Base-by-base conservation (phyloP, 2,329 filamentous ascomycete genomes). In the Colletotrichum viniferum region DNA sequence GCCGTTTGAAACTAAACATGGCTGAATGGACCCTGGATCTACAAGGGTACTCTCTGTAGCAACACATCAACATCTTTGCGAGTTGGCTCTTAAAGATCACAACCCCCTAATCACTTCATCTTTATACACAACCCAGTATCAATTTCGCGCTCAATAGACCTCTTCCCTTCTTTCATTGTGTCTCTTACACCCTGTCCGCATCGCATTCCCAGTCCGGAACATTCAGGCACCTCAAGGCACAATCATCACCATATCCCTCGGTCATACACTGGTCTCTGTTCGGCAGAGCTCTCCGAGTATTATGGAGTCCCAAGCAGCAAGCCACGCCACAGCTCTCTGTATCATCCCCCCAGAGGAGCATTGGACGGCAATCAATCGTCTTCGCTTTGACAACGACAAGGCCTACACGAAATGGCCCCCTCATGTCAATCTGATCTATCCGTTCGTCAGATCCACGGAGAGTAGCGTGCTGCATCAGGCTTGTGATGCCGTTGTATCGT, bases 351-450 rank as follows among this genome's bases (percentile, higher is more conserved):
- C 91, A 0, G 77, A 79, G 26, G 78, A 84, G 64, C 80, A 88
- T 43, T 90, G 88, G 84, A 76, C 84, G 2, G 78, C 87, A 5
- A 81, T 92, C 67, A 87, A 93, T 77, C 83, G 84, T 16, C 82
- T 94, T 4, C 89, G 92, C 60, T 86, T 85, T n/a, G 83, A 92
- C 14, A 92, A 94, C 82, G 92, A 94, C 81, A 91, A 90, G 76
- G 87, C 88, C 1, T 90, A 89, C 77, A 85, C 85, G 30, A 90
- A 87, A 82, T 94, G 93, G 92, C 92, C 92, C 5, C 90, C 92
- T 14, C 92, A 94, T 78, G 80, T 94, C 79, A 94, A 94, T 78
- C 82, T 94, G 30, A 78, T 93, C 26, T 94, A 94, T 79, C 93
- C 92, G 0, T 94, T 94, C 80, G 90, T 93, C 8, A 80, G 82